These are phyloP conservation scores for Rhizopogon salebrosus DNA, from an alignment of 768 basidiomycete genomes.

Conservation along the genomic window DNA sequence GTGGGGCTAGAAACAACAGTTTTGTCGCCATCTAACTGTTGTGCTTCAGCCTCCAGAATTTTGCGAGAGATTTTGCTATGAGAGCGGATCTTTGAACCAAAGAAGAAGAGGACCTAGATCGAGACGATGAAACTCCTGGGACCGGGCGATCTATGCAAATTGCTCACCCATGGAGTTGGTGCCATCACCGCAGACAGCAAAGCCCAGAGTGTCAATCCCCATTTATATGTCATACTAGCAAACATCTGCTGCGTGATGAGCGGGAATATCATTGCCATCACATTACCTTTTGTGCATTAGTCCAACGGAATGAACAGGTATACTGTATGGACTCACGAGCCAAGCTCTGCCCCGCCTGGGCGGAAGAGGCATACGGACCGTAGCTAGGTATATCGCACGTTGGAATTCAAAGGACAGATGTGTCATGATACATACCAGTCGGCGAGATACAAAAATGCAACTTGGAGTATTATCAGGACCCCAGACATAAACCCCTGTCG, in stretches of 20 bases:
- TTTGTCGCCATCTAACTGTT: background rate
- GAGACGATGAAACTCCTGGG: background rate
- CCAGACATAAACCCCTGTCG: slow-evolving; percentile 34
- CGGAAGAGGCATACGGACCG: slow-evolving; percentile 46
- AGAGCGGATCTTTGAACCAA: slow-evolving; percentile 28
- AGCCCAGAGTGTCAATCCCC: slow-evolving; percentile 41
- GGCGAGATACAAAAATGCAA: slow-evolving; percentile 44
- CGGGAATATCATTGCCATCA: slow-evolving; percentile 40
- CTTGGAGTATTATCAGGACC: slow-evolving; percentile 38
- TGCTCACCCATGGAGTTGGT: slow-evolving; percentile 38
- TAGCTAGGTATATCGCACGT: slow-evolving; percentile 23
- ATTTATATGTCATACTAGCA: slow-evolving; percentile 39
- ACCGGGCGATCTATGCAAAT: background rate
- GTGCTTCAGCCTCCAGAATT: slow-evolving; percentile 14
- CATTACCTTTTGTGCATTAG: slow-evolving; percentile 26
- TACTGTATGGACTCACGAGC: slow-evolving; percentile 27
- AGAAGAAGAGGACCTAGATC: slow-evolving; percentile 23
- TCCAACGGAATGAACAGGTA: background rate
- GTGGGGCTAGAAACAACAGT: background rate
- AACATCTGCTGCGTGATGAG: slow-evolving; percentile 47
- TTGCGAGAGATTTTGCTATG: slow-evolving; percentile 18
- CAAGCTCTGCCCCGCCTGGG: slow-evolving; percentile 48
- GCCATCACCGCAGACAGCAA: slow-evolving; percentile 38
- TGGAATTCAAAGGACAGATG: background rate
- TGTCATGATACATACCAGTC: slow-evolving; percentile 36